Conservation (phyloP, 2,329 filamentous ascomycete genomes). For the Colletotrichum melonis region DNA sequence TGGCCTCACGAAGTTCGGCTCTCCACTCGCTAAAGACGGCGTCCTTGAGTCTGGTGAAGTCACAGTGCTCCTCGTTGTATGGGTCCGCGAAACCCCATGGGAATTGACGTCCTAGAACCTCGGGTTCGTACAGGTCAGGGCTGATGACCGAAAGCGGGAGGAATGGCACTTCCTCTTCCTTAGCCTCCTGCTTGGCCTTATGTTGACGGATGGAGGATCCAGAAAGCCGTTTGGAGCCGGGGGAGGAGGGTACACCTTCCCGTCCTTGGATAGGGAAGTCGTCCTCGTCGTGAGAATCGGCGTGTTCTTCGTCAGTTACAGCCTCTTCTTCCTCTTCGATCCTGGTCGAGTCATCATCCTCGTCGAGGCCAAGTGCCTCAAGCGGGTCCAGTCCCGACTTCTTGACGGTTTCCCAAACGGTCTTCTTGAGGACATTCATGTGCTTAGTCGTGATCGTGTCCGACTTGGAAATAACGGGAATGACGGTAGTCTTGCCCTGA, state of each 20-base stretch:
- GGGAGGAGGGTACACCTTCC: slow-evolving; percentile 45
- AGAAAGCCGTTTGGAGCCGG: slow-evolving; percentile 58
- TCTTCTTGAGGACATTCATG: slow-evolving; percentile 91
- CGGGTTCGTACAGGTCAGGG: slow-evolving; percentile 89
- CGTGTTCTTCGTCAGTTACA: slow-evolving; percentile 43
- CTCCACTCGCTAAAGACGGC: slow-evolving; percentile 95
- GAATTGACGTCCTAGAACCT: slow-evolving; percentile 85
- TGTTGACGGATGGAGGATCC: slow-evolving; percentile 57
- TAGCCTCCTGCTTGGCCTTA: slow-evolving; percentile 57
- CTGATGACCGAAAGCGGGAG: slow-evolving; percentile 94
- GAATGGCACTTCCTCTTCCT: slow-evolving; percentile 71
- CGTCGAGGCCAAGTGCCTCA: slow-evolving; percentile 85
- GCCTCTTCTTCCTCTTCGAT: slow-evolving; percentile 69
- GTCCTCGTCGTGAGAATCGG: slow-evolving; percentile 44
- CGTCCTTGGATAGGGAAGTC: slow-evolving; percentile 53
- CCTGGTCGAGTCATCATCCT: slow-evolving; percentile 70
- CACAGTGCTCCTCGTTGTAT: slow-evolving; percentile 90
- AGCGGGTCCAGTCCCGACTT: slow-evolving; percentile 88
- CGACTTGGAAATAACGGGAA: slow-evolving; percentile 95
- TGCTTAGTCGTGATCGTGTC: slow-evolving; percentile 96
- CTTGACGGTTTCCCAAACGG: slow-evolving; percentile 90
- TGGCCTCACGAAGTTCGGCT: slow-evolving; percentile 87
- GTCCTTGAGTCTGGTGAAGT: slow-evolving; percentile 91
- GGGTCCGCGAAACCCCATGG: slow-evolving; percentile 98
- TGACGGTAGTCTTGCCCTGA: slow-evolving; percentile 93